Base-by-base conservation (phyloP, 2,329 filamentous ascomycete genomes). In the Penicillium sp. region DNA sequence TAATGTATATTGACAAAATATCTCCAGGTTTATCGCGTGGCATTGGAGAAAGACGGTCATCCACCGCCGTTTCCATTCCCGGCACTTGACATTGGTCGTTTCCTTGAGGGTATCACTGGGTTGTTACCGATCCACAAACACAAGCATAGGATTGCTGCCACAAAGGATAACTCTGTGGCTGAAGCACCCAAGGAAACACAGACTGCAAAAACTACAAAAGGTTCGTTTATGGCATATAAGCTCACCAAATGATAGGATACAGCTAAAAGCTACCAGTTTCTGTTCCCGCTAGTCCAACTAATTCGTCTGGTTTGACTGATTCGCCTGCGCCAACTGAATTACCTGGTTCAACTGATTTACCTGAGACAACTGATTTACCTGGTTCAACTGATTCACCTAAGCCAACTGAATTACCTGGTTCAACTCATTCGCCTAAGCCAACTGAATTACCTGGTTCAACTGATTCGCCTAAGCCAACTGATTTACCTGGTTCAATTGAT, bases 11-110 rank as follows among this genome's bases (percentile, higher is more conserved):
- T 49, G 27, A 54, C 47, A 27, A 18, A 18, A 18, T 11, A 33
- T 20, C 11, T 7, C 4, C 18, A 73, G 71, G 57, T 65, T 23
- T 74, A 74, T 51, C 67, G 67, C 20, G 64, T 67, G 9, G 59
- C 55, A 4, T 60, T 74, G 42, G 65, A 73, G 26, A 61, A 60
- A 12, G 65, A 71, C 40, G 72, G 71, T 15, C 71, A 67, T 61
- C 60, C 64, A 41, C 55, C 61, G 18, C 46, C 64, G 42, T 56
- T 56, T 51, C 70, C 72, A 22, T 71, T 70, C 27, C 65, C 69
- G 25, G 58, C 60, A 1, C 51, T 63, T 12, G 57, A 58, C 20
- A 18, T 69, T n/a, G 37, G 20, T 18, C 7, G 50, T 14, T 44
- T 68, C 2, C 22, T 71, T 7, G 46, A 60, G 29, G 49, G 48